Conservation (phyloP, 345 rosid species). For the Citrus unshiu region DNA sequence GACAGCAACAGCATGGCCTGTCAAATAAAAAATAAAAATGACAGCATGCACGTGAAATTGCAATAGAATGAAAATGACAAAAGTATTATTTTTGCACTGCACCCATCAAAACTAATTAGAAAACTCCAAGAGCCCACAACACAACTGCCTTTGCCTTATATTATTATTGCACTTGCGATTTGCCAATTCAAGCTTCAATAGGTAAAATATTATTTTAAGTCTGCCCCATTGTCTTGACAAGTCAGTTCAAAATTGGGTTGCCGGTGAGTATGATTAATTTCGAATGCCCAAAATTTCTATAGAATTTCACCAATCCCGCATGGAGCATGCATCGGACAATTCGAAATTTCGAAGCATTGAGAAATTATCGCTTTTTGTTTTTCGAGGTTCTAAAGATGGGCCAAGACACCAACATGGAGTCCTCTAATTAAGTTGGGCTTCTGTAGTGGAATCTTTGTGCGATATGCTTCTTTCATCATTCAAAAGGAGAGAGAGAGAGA, state of each 20-base stretch:
- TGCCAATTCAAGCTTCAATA: background rate
- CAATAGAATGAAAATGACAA: background rate
- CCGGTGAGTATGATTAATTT: background rate
- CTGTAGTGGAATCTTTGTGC: too few relatives aligned
- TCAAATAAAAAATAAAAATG: background rate
- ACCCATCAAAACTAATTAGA: background rate
- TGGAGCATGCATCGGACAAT: too few relatives aligned
- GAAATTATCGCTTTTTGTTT: too few relatives aligned
- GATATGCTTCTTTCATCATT: too few relatives aligned
- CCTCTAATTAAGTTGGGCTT: too few relatives aligned
- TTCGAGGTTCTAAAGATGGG: too few relatives aligned
- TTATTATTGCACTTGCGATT: background rate
- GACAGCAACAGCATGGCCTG: background rate
- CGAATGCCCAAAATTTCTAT: background rate
- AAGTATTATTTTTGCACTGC: background rate
- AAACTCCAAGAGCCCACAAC: background rate
- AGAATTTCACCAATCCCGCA: background rate
- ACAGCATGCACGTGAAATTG: slow-evolving; percentile 8
- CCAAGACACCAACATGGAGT: too few relatives aligned
- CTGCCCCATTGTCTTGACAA: background rate
- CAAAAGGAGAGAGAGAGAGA: too few relatives aligned
- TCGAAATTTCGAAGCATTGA: too few relatives aligned
- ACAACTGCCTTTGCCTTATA: background rate
- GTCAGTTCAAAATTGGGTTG: background rate
- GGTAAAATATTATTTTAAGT: background rate